A percentile compares a stretch with the other conserved stretches of the same genome.
These are phyloP conservation scores for Erodium trifolium DNA, from an alignment of 441 rosid genomes.

Conservation along the genomic window DNA sequence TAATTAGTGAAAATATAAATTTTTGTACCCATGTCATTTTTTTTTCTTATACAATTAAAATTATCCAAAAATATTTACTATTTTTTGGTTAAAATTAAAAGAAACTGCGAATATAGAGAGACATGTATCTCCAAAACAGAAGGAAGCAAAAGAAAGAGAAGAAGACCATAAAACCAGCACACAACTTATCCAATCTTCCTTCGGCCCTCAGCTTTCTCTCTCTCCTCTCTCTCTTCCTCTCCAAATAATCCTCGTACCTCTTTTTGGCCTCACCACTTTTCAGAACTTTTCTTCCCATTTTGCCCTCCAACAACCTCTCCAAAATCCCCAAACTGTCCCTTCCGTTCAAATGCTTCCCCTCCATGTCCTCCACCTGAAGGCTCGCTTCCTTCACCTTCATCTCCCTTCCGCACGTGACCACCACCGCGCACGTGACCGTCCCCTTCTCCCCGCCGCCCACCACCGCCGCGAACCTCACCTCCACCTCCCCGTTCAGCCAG, in stretches of 20 bases:
- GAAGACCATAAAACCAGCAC: background rate
- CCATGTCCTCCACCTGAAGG: conserved; percentile 65
- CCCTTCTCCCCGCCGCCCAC: conserved; percentile 24
- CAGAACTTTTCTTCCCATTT: conserved; percentile 29
- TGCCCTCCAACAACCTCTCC: conserved; percentile 31
- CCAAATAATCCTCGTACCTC: conserved; percentile 5
- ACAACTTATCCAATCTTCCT: background rate
- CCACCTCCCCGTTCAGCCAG: conserved; percentile 64
- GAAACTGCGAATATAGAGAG: no score
- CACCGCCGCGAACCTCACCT: conserved; percentile 37
- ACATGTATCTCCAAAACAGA: background rate
- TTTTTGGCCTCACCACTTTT: conserved; percentile 23
- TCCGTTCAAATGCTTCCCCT: conserved; percentile 57
- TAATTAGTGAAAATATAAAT: no score
- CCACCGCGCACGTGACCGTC: conserved; percentile 44
- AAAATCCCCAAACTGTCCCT: conserved; percentile 55
- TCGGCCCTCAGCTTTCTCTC: background rate
- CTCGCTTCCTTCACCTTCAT: conserved; percentile 51
- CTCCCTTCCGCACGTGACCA: conserved; percentile 49
- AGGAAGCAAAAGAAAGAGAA: background rate
- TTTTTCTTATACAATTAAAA: no score
- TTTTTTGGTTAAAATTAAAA: no score
- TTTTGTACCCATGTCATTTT: no score
- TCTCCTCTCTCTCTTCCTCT: background rate
- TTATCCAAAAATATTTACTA: no score